phyloP scores from a whole-genome alignment of 495 filamentous ascomycete species.

The Antarctomyces pellizariae region DNA sequence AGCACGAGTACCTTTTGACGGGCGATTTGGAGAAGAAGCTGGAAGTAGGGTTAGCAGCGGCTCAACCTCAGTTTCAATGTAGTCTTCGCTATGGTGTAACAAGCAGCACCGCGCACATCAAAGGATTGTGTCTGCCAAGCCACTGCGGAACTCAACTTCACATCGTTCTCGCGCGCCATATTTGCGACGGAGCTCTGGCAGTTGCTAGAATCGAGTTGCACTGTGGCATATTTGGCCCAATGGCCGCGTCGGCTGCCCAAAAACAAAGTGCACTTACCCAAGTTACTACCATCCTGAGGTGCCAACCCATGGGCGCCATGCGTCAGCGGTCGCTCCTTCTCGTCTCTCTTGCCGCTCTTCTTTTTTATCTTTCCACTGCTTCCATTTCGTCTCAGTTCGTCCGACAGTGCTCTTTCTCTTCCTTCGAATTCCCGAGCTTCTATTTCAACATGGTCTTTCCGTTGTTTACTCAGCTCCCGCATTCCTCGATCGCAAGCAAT shows the following conservation, averaged over 20 bases:
- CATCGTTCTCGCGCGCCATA: too few relatives aligned
- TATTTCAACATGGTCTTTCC: slow-evolving; percentile 32
- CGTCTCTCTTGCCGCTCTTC: slow-evolving; percentile 22
- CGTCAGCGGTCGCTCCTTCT: slow-evolving; percentile 33
- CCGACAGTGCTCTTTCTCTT: slow-evolving; percentile 16
- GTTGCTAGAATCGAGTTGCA: too few relatives aligned
- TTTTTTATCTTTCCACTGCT: slow-evolving; percentile 31
- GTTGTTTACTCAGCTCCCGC: slow-evolving; percentile 38
- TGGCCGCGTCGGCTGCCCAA: too few relatives aligned
- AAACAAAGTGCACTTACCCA: too few relatives aligned
- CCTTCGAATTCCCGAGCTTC: slow-evolving; percentile 22
- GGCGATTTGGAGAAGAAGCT: slow-evolving; percentile 4
- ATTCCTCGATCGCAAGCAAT: slow-evolving; percentile 46
- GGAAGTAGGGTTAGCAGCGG: too few relatives aligned
- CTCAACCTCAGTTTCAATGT: too few relatives aligned
- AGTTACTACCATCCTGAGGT: slow-evolving; percentile 43
- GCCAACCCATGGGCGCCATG: slow-evolving; percentile 40
- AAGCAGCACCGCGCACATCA: too few relatives aligned
- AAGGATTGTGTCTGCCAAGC: too few relatives aligned
- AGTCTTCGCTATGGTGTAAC: too few relatives aligned
- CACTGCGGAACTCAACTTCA: too few relatives aligned
- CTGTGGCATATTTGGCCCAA: slow-evolving; percentile 4
- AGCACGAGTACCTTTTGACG: not conserved
- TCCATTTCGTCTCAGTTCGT: slow-evolving; percentile 20
- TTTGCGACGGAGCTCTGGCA: too few relatives aligned